These are phyloP conservation scores for Colletotrichum tanaceti DNA, from an alignment of 2,329 filamentous ascomycete species.

Conservation along the genomic window DNA sequence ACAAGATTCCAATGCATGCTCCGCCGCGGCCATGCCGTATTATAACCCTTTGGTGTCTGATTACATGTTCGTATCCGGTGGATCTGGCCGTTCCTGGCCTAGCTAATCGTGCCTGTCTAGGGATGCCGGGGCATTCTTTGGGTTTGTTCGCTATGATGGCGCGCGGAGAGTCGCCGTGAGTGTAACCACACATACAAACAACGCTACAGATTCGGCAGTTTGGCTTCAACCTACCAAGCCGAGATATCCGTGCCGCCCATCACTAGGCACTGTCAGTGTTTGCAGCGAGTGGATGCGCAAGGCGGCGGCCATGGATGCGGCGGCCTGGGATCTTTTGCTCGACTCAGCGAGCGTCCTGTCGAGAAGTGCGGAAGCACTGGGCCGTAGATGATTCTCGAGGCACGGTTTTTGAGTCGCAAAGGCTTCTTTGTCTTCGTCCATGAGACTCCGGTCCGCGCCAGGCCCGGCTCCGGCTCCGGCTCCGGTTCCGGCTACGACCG, in stretches of 20 bases:
- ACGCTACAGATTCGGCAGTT: not conserved
- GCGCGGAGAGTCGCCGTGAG: too few species aligned
- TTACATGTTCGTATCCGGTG: slow-evolving; percentile 3
- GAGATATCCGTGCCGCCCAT: slow-evolving; percentile 18
- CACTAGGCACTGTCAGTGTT: not conserved
- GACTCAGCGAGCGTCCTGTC: not conserved
- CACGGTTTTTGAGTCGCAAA: not conserved
- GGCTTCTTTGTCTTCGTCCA: too few species aligned
- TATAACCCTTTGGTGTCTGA: not conserved
- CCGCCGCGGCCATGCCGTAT: not conserved
- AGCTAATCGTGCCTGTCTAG: too few species aligned
- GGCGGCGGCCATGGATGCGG: slow-evolving; percentile 24
- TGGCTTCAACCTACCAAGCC: slow-evolving; percentile 11
- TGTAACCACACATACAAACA: not conserved
- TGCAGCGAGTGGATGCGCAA: not conserved
- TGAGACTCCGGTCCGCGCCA: not conserved
- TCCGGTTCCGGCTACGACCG: too few species aligned
- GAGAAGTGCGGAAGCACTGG: too few species aligned
- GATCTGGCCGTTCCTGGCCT: not conserved
- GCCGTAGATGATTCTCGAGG: too few species aligned
- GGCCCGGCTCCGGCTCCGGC: not conserved
- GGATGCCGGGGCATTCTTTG: not conserved
- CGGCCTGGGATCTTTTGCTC: not conserved
- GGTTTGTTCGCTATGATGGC: not conserved
- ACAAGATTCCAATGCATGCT: not conserved